A percentile compares a stretch with the other conserved stretches of the same genome.
Evolutionary conservation across 106 monocot genomes (phyloP).

Genomic region (Dendrobium catenatum): DNA sequence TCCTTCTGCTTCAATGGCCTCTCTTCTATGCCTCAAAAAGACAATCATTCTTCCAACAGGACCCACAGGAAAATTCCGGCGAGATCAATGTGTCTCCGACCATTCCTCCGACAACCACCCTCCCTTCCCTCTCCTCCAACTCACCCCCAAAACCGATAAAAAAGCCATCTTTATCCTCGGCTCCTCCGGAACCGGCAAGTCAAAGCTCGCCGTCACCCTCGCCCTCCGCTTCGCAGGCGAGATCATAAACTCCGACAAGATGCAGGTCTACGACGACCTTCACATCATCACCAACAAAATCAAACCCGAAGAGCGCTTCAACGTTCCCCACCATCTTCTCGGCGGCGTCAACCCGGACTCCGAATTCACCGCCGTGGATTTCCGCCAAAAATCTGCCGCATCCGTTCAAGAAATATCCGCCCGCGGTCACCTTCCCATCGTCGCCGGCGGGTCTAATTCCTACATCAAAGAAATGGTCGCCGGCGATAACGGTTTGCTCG

Average conservation of each 20-base stretch:
- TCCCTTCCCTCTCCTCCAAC: neutral
- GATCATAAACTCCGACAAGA: conserved; percentile 71
- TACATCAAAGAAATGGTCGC: conserved; percentile 49
- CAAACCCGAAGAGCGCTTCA: conserved; percentile 32
- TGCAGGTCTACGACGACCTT: conserved; percentile 65
- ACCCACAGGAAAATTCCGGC: neutral
- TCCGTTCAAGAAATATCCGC: conserved; percentile 18
- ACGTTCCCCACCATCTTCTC: conserved; percentile 57
- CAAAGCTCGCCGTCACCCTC: conserved; percentile 48
- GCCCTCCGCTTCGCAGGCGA: conserved; percentile 40
- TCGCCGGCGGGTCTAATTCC: conserved; percentile 71
- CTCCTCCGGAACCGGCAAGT: conserved; percentile 59
- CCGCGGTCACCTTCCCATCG: conserved; percentile 34
- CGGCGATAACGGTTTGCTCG: conserved; percentile 25
- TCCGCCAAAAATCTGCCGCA: conserved; percentile 14
- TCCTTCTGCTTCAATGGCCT: neutral
- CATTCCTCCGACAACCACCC: neutral
- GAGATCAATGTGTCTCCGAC: neutral
- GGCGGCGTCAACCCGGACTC: conserved; percentile 39
- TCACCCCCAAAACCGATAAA: neutral
- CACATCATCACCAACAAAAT: conserved; percentile 56
- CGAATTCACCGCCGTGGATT: conserved; percentile 44
- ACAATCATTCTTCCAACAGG: neutral
- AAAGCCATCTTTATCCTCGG: conserved; percentile 34
- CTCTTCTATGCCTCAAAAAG: neutral